These are phyloP conservation scores for Claviceps sp. DNA, from an alignment of 2,329 filamentous ascomycete genomes.

Conservation along the genomic window DNA sequence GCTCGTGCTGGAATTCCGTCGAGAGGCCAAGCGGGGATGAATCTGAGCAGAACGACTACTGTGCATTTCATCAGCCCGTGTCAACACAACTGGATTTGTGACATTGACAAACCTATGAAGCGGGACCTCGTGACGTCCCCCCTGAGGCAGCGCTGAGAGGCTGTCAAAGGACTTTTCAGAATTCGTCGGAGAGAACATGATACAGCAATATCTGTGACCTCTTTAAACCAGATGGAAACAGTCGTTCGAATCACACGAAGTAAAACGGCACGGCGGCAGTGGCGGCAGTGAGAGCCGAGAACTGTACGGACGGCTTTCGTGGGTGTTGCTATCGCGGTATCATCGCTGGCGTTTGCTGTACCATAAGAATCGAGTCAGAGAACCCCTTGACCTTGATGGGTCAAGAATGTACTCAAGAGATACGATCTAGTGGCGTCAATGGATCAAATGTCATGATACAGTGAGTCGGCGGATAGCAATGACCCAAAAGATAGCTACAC, in stretches of 20 bases:
- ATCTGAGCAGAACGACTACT: conserved; percentile 30
- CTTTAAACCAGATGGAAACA: not conserved
- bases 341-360: conserved; percentile 25
- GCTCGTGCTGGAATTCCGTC: conserved; percentile 74
- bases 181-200: conserved; percentile 46
- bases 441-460: conserved; percentile 1
- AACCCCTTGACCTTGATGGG: not conserved
- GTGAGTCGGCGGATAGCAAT: not conserved
- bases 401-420: not conserved
- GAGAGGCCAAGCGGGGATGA: conserved; percentile 33
- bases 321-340: conserved; percentile 31
- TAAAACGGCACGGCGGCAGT: not conserved
- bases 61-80: conserved; percentile 13
- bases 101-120: conserved; percentile 39
- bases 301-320: conserved; percentile 20
- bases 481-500: not conserved
- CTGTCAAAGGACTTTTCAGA: conserved; percentile 55
- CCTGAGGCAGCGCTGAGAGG: conserved; percentile 39
- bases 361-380: not conserved
- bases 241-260: not conserved
- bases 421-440: not conserved
- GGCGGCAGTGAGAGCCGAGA: conserved; percentile 14
- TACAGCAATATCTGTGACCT: conserved; percentile 13
- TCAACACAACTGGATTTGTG: not conserved
- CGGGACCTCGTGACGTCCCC: conserved; percentile 39